Conservation (phyloP, 2,329 filamentous ascomycete species). For the Dactylellina haptotyla region DNA sequence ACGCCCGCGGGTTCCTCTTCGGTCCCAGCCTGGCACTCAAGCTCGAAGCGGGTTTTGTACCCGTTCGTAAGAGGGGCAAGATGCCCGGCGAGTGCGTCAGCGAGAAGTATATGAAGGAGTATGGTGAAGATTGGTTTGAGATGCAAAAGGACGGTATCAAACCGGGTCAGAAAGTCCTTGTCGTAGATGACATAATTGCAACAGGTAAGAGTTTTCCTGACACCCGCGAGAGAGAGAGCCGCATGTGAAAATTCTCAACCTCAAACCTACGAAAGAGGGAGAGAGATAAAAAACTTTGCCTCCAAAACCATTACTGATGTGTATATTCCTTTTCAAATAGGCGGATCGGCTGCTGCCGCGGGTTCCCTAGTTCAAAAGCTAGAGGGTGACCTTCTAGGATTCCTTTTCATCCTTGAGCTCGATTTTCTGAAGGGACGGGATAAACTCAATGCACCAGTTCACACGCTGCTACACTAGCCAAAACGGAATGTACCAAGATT, state of each 20-base stretch:
- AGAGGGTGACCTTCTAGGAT: constrained; percentile 85
- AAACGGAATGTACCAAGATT: background rate
- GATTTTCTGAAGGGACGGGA: constrained; percentile 90
- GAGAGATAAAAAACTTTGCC: background rate
- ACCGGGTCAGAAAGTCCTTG: constrained; percentile 85
- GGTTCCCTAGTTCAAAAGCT: constrained; percentile 67
- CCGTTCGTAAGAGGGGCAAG: constrained; percentile 95
- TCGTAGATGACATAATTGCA: constrained; percentile 98
- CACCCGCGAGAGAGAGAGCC: too few relatives aligned
- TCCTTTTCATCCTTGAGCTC: constrained; percentile 94
- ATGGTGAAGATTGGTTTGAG: constrained; percentile 93
- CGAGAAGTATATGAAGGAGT: constrained; percentile 92
- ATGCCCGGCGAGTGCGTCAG: constrained; percentile 88
- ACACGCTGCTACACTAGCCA: constrained; percentile 73
- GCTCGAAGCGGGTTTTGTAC: constrained; percentile 86
- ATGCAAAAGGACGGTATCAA: constrained; percentile 89
- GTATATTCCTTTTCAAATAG: constrained; percentile 35
- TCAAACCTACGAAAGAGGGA: background rate
- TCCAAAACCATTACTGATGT: background rate
- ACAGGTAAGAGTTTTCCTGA: constrained; percentile 82
- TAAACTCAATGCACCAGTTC: constrained; percentile 84
- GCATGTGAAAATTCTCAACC: too few relatives aligned
- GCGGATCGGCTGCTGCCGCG: constrained; percentile 45
- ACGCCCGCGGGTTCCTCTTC: constrained; percentile 94
- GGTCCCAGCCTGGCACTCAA: constrained; percentile 86